These are phyloP conservation scores for Hypericum perforatum DNA, from an alignment of 345 rosid genomes.

Conservation along the genomic window DNA sequence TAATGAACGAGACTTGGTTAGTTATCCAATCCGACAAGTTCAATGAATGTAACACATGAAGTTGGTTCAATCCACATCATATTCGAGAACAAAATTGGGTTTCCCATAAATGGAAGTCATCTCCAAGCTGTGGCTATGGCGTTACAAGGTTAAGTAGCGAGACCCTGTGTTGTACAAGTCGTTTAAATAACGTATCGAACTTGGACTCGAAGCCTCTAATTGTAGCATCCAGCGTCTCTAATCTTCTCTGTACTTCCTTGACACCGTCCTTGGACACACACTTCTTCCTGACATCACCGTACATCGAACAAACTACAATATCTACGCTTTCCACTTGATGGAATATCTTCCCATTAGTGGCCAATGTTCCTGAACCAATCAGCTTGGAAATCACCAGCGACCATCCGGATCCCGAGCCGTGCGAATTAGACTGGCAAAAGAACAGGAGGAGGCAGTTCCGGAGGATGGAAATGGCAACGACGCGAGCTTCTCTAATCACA, in stretches of 20 bases:
- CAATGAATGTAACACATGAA: no score
- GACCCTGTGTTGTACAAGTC: constrained; percentile 32
- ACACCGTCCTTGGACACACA: constrained; percentile 17
- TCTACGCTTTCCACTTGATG: constrained; percentile 39
- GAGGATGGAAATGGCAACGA: constrained; percentile 23
- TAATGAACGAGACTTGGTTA: no score
- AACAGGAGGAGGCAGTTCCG: constrained; percentile 34
- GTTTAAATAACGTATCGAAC: constrained; percentile 28
- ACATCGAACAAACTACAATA: constrained; percentile 12
- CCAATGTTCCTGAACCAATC: constrained; percentile 15
- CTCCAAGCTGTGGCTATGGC: neutral
- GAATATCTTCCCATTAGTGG: constrained; percentile 20
- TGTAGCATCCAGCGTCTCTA: constrained; percentile 24
- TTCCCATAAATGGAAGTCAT: no score
- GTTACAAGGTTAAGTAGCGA: constrained; percentile 28
- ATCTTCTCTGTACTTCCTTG: constrained; percentile 19
- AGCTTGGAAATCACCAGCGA: constrained; percentile 24
- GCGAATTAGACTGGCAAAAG: constrained; percentile 19
- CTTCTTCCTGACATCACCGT: constrained; percentile 10
- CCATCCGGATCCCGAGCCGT: constrained; percentile 30
- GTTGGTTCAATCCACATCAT: no score
- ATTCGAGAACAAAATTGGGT: no score
- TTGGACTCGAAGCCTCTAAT: constrained; percentile 27
- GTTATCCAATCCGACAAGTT: no score
- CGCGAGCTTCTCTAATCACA: constrained; percentile 31